Percentiles rank a stretch among this genome's conserved stretches.
Conservation (phyloP, 2,329 filamentous ascomycete genomes). For the Drechslerella dactyloides region DNA sequence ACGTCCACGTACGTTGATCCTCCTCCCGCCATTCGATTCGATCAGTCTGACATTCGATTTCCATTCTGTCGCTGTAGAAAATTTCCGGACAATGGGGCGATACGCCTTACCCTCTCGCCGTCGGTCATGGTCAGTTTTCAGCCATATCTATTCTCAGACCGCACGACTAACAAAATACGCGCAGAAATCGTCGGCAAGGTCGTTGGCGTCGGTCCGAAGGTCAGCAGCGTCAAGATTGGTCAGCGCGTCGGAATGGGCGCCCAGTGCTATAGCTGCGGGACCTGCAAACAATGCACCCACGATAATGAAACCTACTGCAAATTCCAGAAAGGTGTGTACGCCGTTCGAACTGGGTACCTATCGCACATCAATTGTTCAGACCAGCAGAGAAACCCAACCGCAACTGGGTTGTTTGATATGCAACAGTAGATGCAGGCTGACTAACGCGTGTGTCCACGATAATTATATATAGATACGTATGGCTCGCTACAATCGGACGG, state of each 20-base stretch:
- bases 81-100: slow-evolving; percentile 68
- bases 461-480: slow-evolving; percentile 61
- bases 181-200: slow-evolving; percentile 73
- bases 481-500: slow-evolving; percentile 62
- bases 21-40: neutral
- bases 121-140: slow-evolving; percentile 67
- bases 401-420: slow-evolving; percentile 67
- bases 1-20: slow-evolving; percentile 63
- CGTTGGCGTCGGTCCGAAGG: slow-evolving; percentile 70
- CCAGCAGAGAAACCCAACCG: neutral
- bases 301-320: slow-evolving; percentile 73
- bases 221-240: slow-evolving; percentile 68
- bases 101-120: slow-evolving; percentile 68
- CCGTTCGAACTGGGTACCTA: slow-evolving; percentile 60
- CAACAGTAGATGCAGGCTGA: slow-evolving; percentile 61
- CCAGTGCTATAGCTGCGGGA: slow-evolving; percentile 69
- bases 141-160: neutral
- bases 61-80: slow-evolving; percentile 53
- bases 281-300: slow-evolving; percentile 70
- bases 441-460: too few relatives aligned
- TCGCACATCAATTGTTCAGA: slow-evolving; percentile 67
- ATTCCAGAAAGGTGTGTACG: slow-evolving; percentile 51
- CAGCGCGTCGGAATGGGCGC: slow-evolving; percentile 73
- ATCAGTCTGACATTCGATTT: slow-evolving; percentile 1
- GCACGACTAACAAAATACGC: slow-evolving; percentile 15